Evolutionary conservation across 495 filamentous ascomycete species (phyloP), one percentile per base, ranked within the genome.

Genomic region (Zalerion maritima): DNA sequence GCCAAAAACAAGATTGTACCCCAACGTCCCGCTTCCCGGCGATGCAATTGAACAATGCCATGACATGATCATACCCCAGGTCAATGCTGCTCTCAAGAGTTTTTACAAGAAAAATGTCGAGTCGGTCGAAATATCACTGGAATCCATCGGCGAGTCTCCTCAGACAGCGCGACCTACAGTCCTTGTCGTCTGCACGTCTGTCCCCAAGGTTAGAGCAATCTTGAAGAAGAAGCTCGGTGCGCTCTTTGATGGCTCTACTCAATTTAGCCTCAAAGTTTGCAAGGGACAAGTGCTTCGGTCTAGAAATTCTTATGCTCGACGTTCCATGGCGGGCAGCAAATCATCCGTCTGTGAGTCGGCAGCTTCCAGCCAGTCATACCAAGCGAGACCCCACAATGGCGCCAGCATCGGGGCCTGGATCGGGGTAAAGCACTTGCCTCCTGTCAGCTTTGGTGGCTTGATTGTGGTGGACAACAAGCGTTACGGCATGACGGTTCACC

Each of bases 401-500:
- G 87, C 87, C 2, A 92, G 83, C 14, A 94, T 96, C 34, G 87
- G 87, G 11, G 85, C 87, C 1, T 94, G 79, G 55, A 67, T 78
- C 31, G 78, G 81, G 24, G 75, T 81, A 26, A 69, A 77, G 23
- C 85, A 92, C 40, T 55, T 94, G 2, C 85, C 84, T 8, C 79
- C 87, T 1, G 87, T 89, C 3, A 84, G 83, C 6, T 85, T 86
- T 47, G 87, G 87, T 3, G 87, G 87, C 9, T 61, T 92, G 1
- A 68, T 96, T 22, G 55, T 89, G 5, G 73, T 94, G 5, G 83
- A 94, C 48, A 72, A 77, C 29, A 69, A 76, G 37, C 71, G 78
- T 1, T 89, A 81, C 45, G 87, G 86, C 5, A 82, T 94, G 76
- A 93, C 79, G 11, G 87, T 94, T 2, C 87, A 96, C 40, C 87